Evolutionary conservation across 2,329 filamentous ascomycete species (phyloP), one percentile per base, ranked within the genome.

Genomic region (Massarina eburnea): DNA sequence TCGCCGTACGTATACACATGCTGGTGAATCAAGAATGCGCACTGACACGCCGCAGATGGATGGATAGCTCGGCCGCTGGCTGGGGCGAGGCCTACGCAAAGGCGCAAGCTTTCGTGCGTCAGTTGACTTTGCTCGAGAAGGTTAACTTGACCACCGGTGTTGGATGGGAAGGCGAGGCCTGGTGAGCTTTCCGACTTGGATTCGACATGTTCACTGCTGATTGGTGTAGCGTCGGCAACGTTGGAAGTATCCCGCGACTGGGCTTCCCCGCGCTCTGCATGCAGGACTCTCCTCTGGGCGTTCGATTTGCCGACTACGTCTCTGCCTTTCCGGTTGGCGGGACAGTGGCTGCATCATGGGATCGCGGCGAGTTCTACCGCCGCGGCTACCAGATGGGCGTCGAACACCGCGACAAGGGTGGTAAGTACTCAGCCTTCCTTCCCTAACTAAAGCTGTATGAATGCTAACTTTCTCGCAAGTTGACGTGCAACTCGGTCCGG

Each of bases 111-210:
- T 92, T 96, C 61, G 90, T 96, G 36, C 86, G 86, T 8, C 84
- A 91, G 66, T 73, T 96, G 71, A 95, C 90, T 1, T 77, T 96
- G 27, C 66, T 84, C 9, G 91, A 96, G 70, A 96, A 96, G 75
- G 90, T 97, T 71, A 97, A 97, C 70, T 70, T 99, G 54, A 97
- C 92, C 2, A 96, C 91, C 1, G 92, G 92, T 68, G 82, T 87
- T 53, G 91, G 91, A 81, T 92, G 73, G 69, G 83, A 57, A 32
- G 62, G 64, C 34, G 63, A 67, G 40, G 57, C 61, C 18, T 68
- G 65, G 54, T 57, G 26, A 48, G 54, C 43, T 12, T 39, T 9
- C 12, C 24, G 14, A 8, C 1, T 20, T 22, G 2, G 5, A 2
- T 1, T 12, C 1, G 12, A 8, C 29, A 8, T 17, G 19, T 39